Percentiles rank a stretch among this genome's conserved stretches.
Evolutionary conservation across 106 monocot genomes (phyloP).

Genomic region (Vanilla planifolia): DNA sequence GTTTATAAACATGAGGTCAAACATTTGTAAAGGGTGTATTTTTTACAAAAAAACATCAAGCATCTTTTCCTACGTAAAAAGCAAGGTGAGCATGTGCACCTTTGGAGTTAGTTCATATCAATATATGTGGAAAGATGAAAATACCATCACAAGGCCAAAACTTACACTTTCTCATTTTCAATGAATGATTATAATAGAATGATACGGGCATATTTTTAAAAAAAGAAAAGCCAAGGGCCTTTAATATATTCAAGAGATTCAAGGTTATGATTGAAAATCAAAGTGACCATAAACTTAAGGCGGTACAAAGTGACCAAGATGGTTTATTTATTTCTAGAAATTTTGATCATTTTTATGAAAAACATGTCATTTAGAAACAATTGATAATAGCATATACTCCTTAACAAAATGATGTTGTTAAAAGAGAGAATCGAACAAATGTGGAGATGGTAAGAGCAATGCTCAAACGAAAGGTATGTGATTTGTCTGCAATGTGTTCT

Average conservation of each 20-base stretch:
- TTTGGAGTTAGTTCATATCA: not conserved
- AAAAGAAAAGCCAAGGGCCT: not conserved
- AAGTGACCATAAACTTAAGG: too few relatives aligned
- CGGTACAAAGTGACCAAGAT: too few relatives aligned
- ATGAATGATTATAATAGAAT: not conserved
- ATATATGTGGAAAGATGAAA: not conserved
- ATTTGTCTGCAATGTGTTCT: too few relatives aligned
- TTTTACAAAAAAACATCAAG: not conserved
- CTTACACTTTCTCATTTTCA: not conserved
- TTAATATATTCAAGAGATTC: not conserved
- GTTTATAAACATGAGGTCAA: too few relatives aligned
- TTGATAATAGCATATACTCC: not conserved
- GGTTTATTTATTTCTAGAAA: not conserved
- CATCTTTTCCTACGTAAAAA: not conserved
- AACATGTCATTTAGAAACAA: not conserved
- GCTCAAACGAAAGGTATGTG: not conserved
- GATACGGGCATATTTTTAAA: not conserved
- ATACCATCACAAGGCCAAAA: too few relatives aligned
- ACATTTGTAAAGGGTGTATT: too few relatives aligned
- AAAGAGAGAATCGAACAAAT: not conserved
- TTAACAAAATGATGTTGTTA: not conserved
- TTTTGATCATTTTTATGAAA: not conserved
- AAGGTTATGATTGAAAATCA: not conserved
- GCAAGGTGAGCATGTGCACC: not conserved
- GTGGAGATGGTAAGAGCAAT: not conserved